Base-by-base conservation (phyloP, 495 filamentous ascomycete genomes). In the Penicillium tannophilum region DNA sequence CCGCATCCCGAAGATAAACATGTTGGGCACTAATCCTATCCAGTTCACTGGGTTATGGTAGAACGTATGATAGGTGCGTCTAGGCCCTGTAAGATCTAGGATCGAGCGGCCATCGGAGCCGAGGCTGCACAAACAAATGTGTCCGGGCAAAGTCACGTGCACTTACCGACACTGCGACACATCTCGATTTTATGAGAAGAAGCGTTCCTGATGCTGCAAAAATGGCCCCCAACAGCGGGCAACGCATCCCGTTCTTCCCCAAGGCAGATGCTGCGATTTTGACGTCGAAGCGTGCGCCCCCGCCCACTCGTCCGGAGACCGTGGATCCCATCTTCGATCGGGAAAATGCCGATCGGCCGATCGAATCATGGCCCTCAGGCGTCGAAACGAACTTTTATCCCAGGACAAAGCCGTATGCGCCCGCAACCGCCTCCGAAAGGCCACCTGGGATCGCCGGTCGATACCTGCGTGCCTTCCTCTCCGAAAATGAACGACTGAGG, bases 261-360 rank as follows among this genome's bases (percentile, higher is more conserved):
- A 59, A 49, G 24, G 58, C 55, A 12, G 62, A 64, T 42, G 62
- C 39, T 14, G 31, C 58, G 0, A 61, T 64, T 33, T 11, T 64
- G 7, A 24, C 35, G 19, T 55, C 62, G 3, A 61, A 42, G 17
- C 41, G 43, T 26, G 24, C 50, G 6, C 23, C 51, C 17, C 62
- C 54, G 35, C 30, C 16, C 1, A 46, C 53, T 7, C 54, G 44
- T 8, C 62, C 62, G 33, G 17, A 56, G 23, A 43, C 44, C 24
- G 52, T 65, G n/a, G 59, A 52, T 12, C 63, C 59, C 16, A 50
- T 62, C 17, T 53, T 43, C 20, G 63, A 65, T 56, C 63, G 14
- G 12, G 39, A 55, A 17, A 62, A 62, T 33, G 12, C 55, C 42
- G 55, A 64, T 56, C 33, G 39, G 4, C 62, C 62, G 17, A 61